These are phyloP conservation scores for Fusarium paranaense DNA, from an alignment of 2,329 filamentous ascomycete species.

Conservation along the genomic window DNA sequence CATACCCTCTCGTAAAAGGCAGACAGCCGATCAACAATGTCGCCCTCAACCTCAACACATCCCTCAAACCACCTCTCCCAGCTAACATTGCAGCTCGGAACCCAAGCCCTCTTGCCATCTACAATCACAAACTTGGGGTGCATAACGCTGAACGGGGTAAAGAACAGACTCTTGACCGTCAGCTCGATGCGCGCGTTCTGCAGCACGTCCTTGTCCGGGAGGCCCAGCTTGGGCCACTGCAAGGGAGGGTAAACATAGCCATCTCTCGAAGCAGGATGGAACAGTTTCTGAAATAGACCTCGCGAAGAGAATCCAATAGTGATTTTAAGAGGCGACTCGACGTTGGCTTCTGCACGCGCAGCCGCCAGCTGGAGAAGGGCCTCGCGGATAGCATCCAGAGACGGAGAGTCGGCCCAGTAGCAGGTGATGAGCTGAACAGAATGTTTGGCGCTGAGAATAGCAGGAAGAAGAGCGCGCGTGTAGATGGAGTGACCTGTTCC, in stretches of 20 bases:
- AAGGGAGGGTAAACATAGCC: slow-evolving; percentile 72
- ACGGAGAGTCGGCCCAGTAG: slow-evolving; percentile 80
- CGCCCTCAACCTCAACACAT: slow-evolving; percentile 74
- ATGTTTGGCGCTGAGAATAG: slow-evolving; percentile 68
- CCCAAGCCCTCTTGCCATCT: slow-evolving; percentile 73
- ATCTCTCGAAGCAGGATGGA: slow-evolving; percentile 72
- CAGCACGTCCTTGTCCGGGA: slow-evolving; percentile 66
- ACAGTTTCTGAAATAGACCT: slow-evolving; percentile 78
- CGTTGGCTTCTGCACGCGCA: slow-evolving; percentile 44
- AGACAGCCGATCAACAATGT: slow-evolving; percentile 70
- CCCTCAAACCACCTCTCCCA: slow-evolving; percentile 92
- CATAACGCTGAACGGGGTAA: slow-evolving; percentile 86
- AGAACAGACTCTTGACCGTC: slow-evolving; percentile 81
- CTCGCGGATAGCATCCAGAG: slow-evolving; percentile 66
- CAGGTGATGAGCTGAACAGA: slow-evolving; percentile 84
- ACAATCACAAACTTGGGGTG: slow-evolving; percentile 86
- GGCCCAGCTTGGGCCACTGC: slow-evolving; percentile 73
- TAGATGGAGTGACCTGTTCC: slow-evolving; percentile 71
- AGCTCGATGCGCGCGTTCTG: slow-evolving; percentile 73
- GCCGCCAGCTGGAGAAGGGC: slow-evolving; percentile 70
- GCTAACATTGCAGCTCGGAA: slow-evolving; percentile 86
- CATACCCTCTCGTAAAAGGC: slow-evolving; percentile 78
- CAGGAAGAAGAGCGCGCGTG: slow-evolving; percentile 67
- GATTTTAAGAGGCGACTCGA: slow-evolving; percentile 62
- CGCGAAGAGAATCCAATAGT: slow-evolving; percentile 82